Base-by-base conservation (phyloP, 2,329 filamentous ascomycete species). In the Catunica adiposa region DNA sequence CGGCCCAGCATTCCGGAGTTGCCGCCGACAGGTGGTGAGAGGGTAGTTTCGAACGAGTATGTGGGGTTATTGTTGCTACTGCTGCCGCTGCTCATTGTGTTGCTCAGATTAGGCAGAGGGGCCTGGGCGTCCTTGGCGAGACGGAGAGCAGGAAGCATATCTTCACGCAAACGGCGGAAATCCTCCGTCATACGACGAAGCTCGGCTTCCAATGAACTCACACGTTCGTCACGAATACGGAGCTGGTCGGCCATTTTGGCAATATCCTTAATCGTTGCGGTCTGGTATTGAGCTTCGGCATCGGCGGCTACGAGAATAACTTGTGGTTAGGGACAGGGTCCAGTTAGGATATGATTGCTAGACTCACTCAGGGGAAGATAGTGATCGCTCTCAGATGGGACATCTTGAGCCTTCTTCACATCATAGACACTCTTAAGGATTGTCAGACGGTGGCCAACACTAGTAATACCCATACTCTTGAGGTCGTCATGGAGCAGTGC, bases 361-460 rank as follows among this genome's bases (percentile, higher is more conserved):
- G 51, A 73, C 85, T 63, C 82, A 95, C 89, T 92, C 53, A 92
- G 74, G 38, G 92, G 92, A 53, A 96, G 78, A 67, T 96, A 98
- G 68, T 97, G 87, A 64, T 96, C 90, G 59, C 84, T 83, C 65
- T 97, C 90, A 63, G 96, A 79, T 15, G 87, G 84, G 59, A 97
- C 80, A 63, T 94, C 89, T 65, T 96, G 89, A 61, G 88, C 88
- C 67, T 90, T 84, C 72, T 98, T 98, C 65, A 92, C 83, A 65
- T 97, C 89, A 70, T 96, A 97, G 55, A 97, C 89, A 63, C 83
- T 89, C 71, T 96, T 97, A 58, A 98, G 76, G 57, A 98, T 94
- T 22, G 89, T 94, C 63, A 98, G 75, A 59, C 92, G 83, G 71
- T 98, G 92, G 42, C 92, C 92, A 51, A 96, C 88, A 70, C 90